phyloP scores from a whole-genome alignment of 306 rosid genomes.

The Vigna reflexopilosa region DNA sequence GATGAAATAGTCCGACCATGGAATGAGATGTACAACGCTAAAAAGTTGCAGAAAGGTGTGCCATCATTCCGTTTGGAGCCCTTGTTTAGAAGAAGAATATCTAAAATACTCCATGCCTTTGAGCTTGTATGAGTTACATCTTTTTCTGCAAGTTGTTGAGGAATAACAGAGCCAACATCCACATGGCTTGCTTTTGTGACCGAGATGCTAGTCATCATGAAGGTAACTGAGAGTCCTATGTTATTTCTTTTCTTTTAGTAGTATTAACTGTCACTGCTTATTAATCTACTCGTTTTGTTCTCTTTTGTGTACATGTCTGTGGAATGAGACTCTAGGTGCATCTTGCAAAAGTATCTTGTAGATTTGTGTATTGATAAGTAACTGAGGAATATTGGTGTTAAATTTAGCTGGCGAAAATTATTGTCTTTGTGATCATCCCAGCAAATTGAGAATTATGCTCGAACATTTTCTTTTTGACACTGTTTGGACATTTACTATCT shows the following conservation, averaged over 20 bases:
- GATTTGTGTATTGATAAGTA: not conserved
- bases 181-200: conserved; percentile 42
- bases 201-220: conserved; percentile 38
- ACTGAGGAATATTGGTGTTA: conserved; percentile 8
- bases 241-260: conserved; percentile 16
- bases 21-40: conserved; percentile 92
- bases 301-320: conserved; percentile 19
- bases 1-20: conserved; percentile 88
- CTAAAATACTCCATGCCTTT: conserved; percentile 71
- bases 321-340: conserved; percentile 12
- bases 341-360: conserved; percentile 37
- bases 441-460: not conserved
- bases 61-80: conserved; percentile 86
- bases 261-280: not conserved
- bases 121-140: conserved; percentile 62
- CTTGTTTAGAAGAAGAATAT: conserved; percentile 74
- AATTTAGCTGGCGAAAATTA: not conserved
- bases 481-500: not conserved
- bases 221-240: conserved; percentile 51
- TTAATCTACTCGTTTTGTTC: conserved; percentile 34
- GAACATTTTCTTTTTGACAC: conserved; percentile 10
- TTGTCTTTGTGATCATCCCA: not conserved
- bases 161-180: conserved; percentile 36
- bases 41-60: conserved; percentile 69
- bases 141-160: conserved; percentile 27